A percentile compares a stretch with the other conserved stretches of the same genome.
These are phyloP conservation scores for Ilyonectria mors-panacis DNA, from an alignment of 2,329 filamentous ascomycete species.

Conservation along the genomic window DNA sequence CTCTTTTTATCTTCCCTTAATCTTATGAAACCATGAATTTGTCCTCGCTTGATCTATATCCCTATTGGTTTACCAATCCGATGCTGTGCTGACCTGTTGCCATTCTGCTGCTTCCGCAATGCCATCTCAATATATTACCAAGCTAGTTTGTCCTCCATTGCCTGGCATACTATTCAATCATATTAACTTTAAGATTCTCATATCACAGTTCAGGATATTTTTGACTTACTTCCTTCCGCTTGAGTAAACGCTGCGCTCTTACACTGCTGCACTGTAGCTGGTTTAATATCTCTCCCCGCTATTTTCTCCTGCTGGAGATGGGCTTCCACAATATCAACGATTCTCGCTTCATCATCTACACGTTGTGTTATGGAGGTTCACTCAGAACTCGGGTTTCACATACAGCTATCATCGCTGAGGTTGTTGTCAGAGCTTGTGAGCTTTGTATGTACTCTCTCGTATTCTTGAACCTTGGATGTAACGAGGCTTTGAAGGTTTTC, in stretches of 20 bases:
- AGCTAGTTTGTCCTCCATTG: slow-evolving; percentile 16
- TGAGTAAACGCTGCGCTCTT: slow-evolving; percentile 20
- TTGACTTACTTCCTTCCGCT: slow-evolving; percentile 23
- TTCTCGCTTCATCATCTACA: not conserved
- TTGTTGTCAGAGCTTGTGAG: not conserved
- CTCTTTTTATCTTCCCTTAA: no score
- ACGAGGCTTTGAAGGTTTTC: not conserved
- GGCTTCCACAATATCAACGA: slow-evolving; percentile 6
- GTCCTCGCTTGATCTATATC: no score
- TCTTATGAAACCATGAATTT: no score
- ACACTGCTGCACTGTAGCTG: slow-evolving; percentile 26
- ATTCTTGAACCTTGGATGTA: not conserved
- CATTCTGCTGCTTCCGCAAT: no score
- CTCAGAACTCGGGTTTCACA: not conserved
- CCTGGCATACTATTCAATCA: slow-evolving; percentile 7
- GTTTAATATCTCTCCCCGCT: slow-evolving; percentile 12
- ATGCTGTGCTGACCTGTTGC: no score
- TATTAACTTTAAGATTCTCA: not conserved
- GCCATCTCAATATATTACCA: not conserved
- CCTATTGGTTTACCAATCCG: no score
- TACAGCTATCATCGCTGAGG: not conserved
- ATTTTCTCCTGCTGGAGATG: slow-evolving; percentile 7
- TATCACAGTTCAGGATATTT: no score
- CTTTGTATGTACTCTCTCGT: slow-evolving; percentile 3
- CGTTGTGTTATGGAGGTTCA: not conserved